Conservation (phyloP, 768 basidiomycete species). For the Cystofilobasidium macerans region DNA sequence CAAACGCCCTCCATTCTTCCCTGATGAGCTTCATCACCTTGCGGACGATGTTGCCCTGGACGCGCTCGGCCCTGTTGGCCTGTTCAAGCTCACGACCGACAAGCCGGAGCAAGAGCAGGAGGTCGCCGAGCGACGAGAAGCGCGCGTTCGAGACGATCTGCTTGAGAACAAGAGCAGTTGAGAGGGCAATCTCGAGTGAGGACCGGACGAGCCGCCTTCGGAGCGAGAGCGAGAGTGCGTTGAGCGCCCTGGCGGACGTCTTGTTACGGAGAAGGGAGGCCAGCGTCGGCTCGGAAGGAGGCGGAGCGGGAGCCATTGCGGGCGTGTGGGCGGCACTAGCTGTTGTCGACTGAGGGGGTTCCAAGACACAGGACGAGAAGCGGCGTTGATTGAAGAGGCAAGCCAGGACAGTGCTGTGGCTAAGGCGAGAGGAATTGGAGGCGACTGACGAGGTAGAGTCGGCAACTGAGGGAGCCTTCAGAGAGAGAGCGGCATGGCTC, state of each 20-base stretch:
- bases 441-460: too few relatives aligned
- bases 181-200: slow-evolving; percentile 74
- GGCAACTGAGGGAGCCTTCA: too few relatives aligned
- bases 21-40: slow-evolving; percentile 86
- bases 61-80: slow-evolving; percentile 2
- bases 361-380: too few relatives aligned
- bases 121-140: slow-evolving; percentile 75
- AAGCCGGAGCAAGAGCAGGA: slow-evolving; percentile 63
- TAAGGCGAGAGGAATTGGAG: too few relatives aligned
- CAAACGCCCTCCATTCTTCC: slow-evolving; percentile 72
- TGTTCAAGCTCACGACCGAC: slow-evolving; percentile 52
- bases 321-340: too few relatives aligned
- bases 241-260: not conserved
- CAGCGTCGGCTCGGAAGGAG: not conserved
- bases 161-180: slow-evolving; percentile 75
- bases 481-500: too few relatives aligned
- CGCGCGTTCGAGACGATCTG: slow-evolving; percentile 79
- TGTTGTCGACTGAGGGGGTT: too few relatives aligned
- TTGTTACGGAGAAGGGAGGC: not conserved
- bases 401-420: too few relatives aligned
- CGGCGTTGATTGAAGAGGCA: too few relatives aligned
- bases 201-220: not conserved
- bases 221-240: not conserved
- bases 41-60: slow-evolving; percentile 71
- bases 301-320: not conserved